Conservation (phyloP, 2,329 filamentous ascomycete species). For the Colletotrichum euphorbiae region DNA sequence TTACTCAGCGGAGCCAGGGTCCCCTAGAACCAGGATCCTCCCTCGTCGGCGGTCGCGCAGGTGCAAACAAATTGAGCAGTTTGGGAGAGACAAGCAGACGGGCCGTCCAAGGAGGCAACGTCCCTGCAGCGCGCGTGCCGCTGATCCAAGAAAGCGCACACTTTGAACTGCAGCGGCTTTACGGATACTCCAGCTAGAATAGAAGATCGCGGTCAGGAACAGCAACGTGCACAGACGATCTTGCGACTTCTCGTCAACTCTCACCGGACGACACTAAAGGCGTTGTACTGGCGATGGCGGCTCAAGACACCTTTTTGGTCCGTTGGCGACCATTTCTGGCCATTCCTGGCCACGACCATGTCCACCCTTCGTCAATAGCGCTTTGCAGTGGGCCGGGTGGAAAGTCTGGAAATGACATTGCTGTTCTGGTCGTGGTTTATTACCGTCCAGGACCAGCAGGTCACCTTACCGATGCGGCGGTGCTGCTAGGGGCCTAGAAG, state of each 20-base stretch:
- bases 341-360: not conserved
- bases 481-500: constrained; percentile 12
- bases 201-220: not conserved
- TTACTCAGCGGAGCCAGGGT: not conserved
- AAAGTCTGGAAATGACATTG: constrained; percentile 34
- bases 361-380: not conserved
- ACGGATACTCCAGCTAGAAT: not conserved
- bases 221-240: not conserved
- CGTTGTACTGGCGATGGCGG: constrained; percentile 8
- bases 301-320: constrained; percentile 6
- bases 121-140: not conserved
- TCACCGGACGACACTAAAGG: constrained; percentile 8
- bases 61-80: not conserved
- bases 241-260: constrained; percentile 23
- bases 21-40: constrained; percentile 18
- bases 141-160: too few relatives aligned
- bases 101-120: constrained; percentile 18
- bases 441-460: constrained; percentile 35
- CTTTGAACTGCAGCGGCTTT: not conserved
- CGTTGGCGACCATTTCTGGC: not conserved
- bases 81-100: constrained; percentile 8
- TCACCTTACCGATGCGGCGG: constrained; percentile 24
- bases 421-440: constrained; percentile 37
- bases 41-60: constrained; percentile 22
- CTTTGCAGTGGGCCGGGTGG: constrained; percentile 25